Conservation (phyloP, 2,329 filamentous ascomycete genomes). For the Fonsecaea pedrosoi region DNA sequence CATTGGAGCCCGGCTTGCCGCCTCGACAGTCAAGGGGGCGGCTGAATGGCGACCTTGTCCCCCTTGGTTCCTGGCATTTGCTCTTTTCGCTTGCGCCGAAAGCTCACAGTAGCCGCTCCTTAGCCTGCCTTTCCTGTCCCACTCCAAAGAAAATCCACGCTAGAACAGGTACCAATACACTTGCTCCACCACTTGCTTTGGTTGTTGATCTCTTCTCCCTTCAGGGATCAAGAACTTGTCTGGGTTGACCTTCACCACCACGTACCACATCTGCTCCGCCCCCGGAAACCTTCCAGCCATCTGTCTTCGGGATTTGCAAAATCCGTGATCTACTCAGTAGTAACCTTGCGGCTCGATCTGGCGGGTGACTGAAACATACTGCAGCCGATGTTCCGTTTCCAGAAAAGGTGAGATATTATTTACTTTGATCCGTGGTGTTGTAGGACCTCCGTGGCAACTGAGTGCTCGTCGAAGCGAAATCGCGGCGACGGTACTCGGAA, state of each 20-base stretch:
- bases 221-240: background rate
- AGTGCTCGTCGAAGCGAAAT: background rate
- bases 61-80: constrained; percentile 5
- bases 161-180: constrained; percentile 31
- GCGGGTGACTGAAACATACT: constrained; percentile 28
- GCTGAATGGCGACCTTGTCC: background rate
- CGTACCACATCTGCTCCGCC: background rate
- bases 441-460: constrained; percentile 1
- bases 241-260: background rate
- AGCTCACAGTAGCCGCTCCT: constrained; percentile 28
- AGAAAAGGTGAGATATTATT: constrained; percentile 6
- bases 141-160: constrained; percentile 26
- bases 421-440: constrained; percentile 17
- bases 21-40: constrained; percentile 7
- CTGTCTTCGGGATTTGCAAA: constrained; percentile 22
- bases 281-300: constrained; percentile 16
- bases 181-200: constrained; percentile 25
- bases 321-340: constrained; percentile 25
- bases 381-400: constrained; percentile 21
- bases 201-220: constrained; percentile 15
- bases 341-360: constrained; percentile 19
- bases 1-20: constrained; percentile 20
- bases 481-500: background rate
- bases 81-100: constrained; percentile 7
- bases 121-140: constrained; percentile 29